Percentiles rank a stretch among this genome's conserved stretches.
These are phyloP conservation scores for Chamaenerion angustifolium DNA, from an alignment of 345 rosid genomes.

Conservation along the genomic window DNA sequence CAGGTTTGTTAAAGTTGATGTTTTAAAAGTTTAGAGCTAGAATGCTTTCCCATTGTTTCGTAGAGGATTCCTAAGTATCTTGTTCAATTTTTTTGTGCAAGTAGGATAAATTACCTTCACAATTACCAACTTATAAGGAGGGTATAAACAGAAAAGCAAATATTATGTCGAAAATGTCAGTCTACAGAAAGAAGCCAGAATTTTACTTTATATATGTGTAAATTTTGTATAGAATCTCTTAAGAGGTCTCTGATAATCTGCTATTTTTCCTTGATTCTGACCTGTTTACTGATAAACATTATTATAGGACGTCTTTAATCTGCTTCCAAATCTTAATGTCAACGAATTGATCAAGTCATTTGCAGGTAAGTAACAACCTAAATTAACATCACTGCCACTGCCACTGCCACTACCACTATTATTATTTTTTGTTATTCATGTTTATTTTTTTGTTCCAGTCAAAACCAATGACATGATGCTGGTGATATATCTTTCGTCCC, in stretches of 20 bases:
- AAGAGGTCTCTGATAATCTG: too few species aligned
- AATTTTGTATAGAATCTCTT: too few species aligned
- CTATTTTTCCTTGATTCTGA: not conserved
- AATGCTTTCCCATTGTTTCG: too few species aligned
- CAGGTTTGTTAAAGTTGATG: constrained; percentile 26
- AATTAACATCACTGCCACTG: not conserved
- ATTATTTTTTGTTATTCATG: constrained; percentile 3
- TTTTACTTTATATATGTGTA: too few species aligned
- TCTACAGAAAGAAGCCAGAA: too few species aligned
- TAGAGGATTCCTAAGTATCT: too few species aligned
- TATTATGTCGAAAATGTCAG: too few species aligned
- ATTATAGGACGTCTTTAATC: constrained; percentile 75
- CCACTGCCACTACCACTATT: not conserved
- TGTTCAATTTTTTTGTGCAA: too few species aligned
- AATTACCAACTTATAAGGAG: too few species aligned
- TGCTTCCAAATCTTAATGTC: constrained; percentile 73
- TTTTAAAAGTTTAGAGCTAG: too few species aligned
- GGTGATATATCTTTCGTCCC: constrained; percentile 67
- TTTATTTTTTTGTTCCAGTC: constrained; percentile 27
- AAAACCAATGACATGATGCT: constrained; percentile 90
- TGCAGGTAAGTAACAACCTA: constrained; percentile 37
- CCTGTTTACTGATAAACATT: not conserved
- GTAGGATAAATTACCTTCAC: too few species aligned
- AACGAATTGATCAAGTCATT: constrained; percentile 63
- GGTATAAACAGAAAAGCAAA: too few species aligned